A percentile compares a stretch with the other conserved stretches of the same genome.
Conservation (phyloP, 495 filamentous ascomycete species). For the Penicillium ucsense region DNA sequence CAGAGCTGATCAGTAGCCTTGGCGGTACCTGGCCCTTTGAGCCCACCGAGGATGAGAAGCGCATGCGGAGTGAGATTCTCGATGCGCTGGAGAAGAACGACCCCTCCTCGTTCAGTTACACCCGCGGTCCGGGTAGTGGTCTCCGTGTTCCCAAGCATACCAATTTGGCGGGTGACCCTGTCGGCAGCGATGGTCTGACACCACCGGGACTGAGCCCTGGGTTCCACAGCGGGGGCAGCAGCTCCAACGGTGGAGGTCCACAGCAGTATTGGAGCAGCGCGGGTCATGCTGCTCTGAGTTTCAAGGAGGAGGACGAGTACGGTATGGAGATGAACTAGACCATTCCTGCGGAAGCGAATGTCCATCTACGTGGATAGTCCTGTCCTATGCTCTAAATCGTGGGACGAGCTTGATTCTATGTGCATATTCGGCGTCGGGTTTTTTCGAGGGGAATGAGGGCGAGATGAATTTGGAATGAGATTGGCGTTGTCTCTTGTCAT, state of each 20-base stretch:
- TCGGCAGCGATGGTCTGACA: constrained; percentile 38
- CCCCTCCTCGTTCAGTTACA: constrained; percentile 64
- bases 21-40: constrained; percentile 73
- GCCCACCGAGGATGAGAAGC: constrained; percentile 80
- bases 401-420: constrained; percentile 19
- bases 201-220: constrained; percentile 64
- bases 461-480: constrained; percentile 27
- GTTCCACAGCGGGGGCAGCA: constrained; percentile 49
- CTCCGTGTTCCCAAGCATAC: constrained; percentile 89
- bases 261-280: constrained; percentile 65
- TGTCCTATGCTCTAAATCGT: constrained; percentile 4
- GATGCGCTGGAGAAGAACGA: constrained; percentile 75
- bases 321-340: constrained; percentile 64
- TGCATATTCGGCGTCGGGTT: constrained; percentile 34
- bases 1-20: constrained; percentile 57
- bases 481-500: constrained; percentile 9
- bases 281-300: constrained; percentile 55
- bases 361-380: neutral
- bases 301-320: constrained; percentile 91
- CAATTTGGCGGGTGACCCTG: constrained; percentile 72
- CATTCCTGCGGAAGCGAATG: neutral
- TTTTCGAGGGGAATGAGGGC: constrained; percentile 11
- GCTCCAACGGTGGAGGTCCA: constrained; percentile 42
- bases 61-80: constrained; percentile 86
- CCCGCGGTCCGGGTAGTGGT: constrained; percentile 71